These are phyloP conservation scores for Amylostereum chailletii DNA, from an alignment of 1,284 basidiomycete genomes.

Conservation along the genomic window DNA sequence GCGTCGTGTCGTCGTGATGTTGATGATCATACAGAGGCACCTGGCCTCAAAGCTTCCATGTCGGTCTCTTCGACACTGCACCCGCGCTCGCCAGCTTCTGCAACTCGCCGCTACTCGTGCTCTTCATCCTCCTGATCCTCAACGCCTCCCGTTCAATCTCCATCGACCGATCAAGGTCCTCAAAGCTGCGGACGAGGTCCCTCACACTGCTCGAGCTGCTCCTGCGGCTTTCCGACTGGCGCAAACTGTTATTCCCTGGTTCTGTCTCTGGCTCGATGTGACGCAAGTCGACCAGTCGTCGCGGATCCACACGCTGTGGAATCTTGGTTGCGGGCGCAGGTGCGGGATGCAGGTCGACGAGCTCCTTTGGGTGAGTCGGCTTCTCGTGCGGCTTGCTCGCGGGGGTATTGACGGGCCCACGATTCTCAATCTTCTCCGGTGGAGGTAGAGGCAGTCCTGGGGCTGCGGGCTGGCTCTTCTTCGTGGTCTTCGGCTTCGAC, in stretches of 20 bases:
- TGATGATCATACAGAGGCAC: no score
- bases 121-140: slow-evolving; percentile 17
- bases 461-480: slow-evolving; percentile 13
- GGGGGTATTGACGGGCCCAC: slow-evolving; percentile 52
- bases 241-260: slow-evolving; percentile 11
- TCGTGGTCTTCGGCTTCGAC: slow-evolving; percentile 22
- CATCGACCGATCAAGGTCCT: slow-evolving; percentile 33
- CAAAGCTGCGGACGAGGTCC: slow-evolving; percentile 57
- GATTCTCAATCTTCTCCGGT: slow-evolving; percentile 36
- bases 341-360: slow-evolving; percentile 48
- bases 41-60: no score
- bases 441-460: slow-evolving; percentile 45
- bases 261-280: slow-evolving; percentile 31
- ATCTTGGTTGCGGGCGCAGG: slow-evolving; percentile 32
- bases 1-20: no score
- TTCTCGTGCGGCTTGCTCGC: slow-evolving; percentile 36
- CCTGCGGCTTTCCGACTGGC: slow-evolving; percentile 29
- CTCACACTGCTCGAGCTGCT: slow-evolving; percentile 61
- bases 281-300: slow-evolving; percentile 47
- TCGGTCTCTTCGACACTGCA: no score
- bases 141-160: slow-evolving; percentile 15
- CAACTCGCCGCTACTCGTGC: slow-evolving; percentile 1
- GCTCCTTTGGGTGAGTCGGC: slow-evolving; percentile 47
- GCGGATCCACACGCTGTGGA: slow-evolving; percentile 33
- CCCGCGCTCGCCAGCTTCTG: no score